Evolutionary conservation across 371 early-diverging fungal genomes (phyloP), one percentile per base, ranked within the genome.

Genomic region (Apophysomyces ossiformis): DNA sequence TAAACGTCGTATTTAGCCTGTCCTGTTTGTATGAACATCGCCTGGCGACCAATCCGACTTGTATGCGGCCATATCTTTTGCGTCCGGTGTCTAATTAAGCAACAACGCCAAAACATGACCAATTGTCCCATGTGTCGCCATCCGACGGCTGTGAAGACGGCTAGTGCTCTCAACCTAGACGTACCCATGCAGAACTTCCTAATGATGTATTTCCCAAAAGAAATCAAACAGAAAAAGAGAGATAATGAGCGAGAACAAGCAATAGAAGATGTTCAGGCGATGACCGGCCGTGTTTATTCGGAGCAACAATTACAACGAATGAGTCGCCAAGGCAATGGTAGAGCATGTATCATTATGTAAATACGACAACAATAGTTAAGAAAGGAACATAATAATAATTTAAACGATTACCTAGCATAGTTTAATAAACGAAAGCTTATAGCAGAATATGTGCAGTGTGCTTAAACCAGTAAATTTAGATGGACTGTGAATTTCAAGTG

Each of bases 21-120:
- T 16, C 58, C 13, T 57, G 35, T 61, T 36, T 61, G 26, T 37
- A 45, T 66, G 76, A 76, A 65, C 41, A 64, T 93, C 57, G 81
- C 85, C 5, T 93, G 92, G 92, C 78, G 87, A 37, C 93, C 93
- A 9, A 87, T 93, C 60, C 87, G 92, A 1, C 72, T 93, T 16
- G 72, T 75, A 37, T 93, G 93, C 69, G 67, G 73, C 0, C 93
- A 93, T 66, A 79, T 90, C 7, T 93, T 89, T 64, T 93, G 93
- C 67, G 84, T 89, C 12, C 85, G 89, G 0, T 93, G 93, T 58
- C 58, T 92, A 37, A 81, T 93, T 61, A 89, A 91, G 61, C 90
- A 92, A 1, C 85, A 86, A 21, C 68, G 75, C 5, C 78, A 85
- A 37, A 72, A 76, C 5, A 77, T 90, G 69, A 70, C 73, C 35